phyloP scores from a whole-genome alignment of 2,329 filamentous ascomycete species.

The Talaromyces atroroseus region DNA sequence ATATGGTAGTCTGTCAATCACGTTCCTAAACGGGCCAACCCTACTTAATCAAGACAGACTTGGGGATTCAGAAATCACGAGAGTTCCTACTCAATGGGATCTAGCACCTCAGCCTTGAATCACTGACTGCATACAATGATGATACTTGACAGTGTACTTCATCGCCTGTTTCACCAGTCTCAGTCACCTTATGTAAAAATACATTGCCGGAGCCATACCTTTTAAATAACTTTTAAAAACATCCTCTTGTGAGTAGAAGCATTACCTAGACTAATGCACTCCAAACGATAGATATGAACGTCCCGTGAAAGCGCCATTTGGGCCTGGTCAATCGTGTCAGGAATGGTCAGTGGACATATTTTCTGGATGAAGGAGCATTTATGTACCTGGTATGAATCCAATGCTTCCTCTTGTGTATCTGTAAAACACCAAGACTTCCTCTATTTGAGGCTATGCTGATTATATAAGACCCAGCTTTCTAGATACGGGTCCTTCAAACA shows the following conservation, averaged over 20 bases:
- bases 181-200: background rate
- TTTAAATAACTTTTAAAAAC: background rate
- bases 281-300: background rate
- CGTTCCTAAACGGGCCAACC: background rate
- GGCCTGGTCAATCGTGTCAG: background rate
- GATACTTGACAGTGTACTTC: background rate
- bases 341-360: background rate
- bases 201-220: background rate
- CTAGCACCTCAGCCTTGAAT: background rate
- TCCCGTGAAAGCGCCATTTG: background rate
- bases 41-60: background rate
- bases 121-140: background rate
- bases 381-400: background rate
- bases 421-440: background rate
- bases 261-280: background rate
- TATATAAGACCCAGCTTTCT: background rate
- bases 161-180: background rate
- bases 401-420: background rate
- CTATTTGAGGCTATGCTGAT: background rate
- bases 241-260: background rate
- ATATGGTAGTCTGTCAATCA: background rate
- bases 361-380: background rate
- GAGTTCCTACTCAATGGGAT: background rate
- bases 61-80: background rate
- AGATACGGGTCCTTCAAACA: background rate